Evolutionary conservation across 2,329 filamentous ascomycete species (phyloP).

Genomic region (Penicillium sp.): DNA sequence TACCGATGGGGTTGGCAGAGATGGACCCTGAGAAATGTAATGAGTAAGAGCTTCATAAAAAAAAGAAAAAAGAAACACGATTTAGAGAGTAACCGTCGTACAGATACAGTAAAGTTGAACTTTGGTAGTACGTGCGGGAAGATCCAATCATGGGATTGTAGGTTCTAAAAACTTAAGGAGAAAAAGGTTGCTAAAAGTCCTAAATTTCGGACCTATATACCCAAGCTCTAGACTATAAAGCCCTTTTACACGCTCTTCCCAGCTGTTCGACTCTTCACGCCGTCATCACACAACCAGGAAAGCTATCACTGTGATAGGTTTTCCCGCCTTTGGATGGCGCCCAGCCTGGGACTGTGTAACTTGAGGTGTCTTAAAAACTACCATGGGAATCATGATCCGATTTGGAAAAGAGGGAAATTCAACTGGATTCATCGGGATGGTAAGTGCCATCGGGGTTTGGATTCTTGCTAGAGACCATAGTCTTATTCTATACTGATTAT

Average conservation of each 20-base stretch:
- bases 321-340: background rate
- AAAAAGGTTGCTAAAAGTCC: background rate
- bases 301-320: slow-evolving; percentile 14
- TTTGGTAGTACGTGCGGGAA: background rate
- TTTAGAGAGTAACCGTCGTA: slow-evolving; percentile 13
- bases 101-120: slow-evolving; percentile 1
- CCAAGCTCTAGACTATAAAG: slow-evolving; percentile 5
- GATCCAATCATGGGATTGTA: slow-evolving; percentile 1
- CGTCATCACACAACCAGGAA: slow-evolving; percentile 16
- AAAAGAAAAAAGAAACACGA: background rate
- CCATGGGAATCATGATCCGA: background rate
- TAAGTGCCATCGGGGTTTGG: background rate
- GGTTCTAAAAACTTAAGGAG: background rate
- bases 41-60: background rate
- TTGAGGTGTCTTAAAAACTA: slow-evolving; percentile 18
- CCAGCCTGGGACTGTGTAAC: slow-evolving; percentile 20
- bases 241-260: slow-evolving; percentile 3
- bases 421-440: background rate
- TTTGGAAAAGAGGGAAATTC: background rate
- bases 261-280: slow-evolving; percentile 8
- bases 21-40: slow-evolving; percentile 18
- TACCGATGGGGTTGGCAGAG: slow-evolving; percentile 15
- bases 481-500: background rate
- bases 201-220: background rate
- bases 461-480: background rate